A percentile compares a stretch with the other conserved stretches of the same genome.
These are phyloP conservation scores for Monosporascus cannonballus DNA, from an alignment of 2,329 filamentous ascomycete genomes.

Conservation along the genomic window DNA sequence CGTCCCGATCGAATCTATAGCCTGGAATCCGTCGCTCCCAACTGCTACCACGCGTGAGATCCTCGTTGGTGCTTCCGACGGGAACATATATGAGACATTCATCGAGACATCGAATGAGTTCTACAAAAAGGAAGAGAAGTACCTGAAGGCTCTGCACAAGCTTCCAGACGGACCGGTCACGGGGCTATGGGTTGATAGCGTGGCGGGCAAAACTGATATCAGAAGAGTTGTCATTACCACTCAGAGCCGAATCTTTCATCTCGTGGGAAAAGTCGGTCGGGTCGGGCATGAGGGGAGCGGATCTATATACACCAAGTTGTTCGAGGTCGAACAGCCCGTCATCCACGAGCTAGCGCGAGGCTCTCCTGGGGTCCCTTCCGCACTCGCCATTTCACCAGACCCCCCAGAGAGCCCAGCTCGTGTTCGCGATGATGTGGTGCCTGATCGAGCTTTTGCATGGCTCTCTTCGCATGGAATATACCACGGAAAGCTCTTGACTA, in stretches of 20 bases:
- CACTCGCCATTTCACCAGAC: conserved; percentile 73
- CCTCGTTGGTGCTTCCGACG: conserved; percentile 83
- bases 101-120: conserved; percentile 94
- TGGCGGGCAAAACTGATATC: conserved; percentile 62
- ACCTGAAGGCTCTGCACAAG: conserved; percentile 77
- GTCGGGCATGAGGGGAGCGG: conserved; percentile 71
- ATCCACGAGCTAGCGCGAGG: conserved; percentile 65
- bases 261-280: conserved; percentile 70
- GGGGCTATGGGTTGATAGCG: conserved; percentile 75
- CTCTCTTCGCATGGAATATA: conserved; percentile 80
- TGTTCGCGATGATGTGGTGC: conserved; percentile 48
- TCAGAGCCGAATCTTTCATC: conserved; percentile 70
- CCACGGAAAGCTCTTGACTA: conserved; percentile 70
- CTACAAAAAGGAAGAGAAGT: conserved; percentile 91
- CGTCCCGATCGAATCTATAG: conserved; percentile 80
- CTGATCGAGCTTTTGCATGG: conserved; percentile 82
- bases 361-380: conserved; percentile 54
- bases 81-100: conserved; percentile 89
- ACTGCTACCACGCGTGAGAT: conserved; percentile 95
- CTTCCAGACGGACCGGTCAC: conserved; percentile 77
- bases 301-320: conserved; percentile 80
- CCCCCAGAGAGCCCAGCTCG: conserved; percentile 40
- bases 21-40: conserved; percentile 90
- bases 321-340: conserved; percentile 77
- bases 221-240: conserved; percentile 77